These are phyloP conservation scores for Acacia confusa DNA, from an alignment of 306 rosid species.

Conservation along the genomic window DNA sequence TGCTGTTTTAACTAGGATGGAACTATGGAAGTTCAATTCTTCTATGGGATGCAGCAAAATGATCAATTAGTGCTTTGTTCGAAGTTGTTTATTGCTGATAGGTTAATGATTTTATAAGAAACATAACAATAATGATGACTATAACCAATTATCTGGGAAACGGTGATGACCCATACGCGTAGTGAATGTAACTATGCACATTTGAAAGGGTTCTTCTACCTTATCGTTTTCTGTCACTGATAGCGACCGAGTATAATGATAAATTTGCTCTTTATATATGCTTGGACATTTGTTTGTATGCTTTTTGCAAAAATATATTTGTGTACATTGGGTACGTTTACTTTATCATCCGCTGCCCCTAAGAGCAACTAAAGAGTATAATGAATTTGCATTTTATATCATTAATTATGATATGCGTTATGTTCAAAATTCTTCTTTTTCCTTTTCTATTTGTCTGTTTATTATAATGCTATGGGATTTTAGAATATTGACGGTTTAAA, in stretches of 20 bases:
- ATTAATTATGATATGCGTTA: neutral
- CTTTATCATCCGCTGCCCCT: neutral
- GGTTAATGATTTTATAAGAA: neutral
- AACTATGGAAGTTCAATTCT: conserved; percentile 9
- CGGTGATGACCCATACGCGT: neutral
- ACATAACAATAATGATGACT: neutral
- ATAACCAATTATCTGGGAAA: neutral
- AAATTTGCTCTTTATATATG: too few species aligned
- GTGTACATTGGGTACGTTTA: neutral
- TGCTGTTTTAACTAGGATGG: neutral
- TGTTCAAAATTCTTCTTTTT: neutral
- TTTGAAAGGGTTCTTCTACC: neutral
- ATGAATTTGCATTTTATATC: neutral
- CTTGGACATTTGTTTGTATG: neutral
- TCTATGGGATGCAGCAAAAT: neutral
- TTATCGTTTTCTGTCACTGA: neutral
- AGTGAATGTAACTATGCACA: neutral
- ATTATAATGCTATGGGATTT: too few species aligned
- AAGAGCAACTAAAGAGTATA: neutral
- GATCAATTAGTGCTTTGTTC: neutral
- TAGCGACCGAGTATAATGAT: too few species aligned
- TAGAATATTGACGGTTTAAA: too few species aligned
- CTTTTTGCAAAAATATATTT: too few species aligned
- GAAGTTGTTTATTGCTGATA: neutral
- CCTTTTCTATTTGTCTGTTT: too few species aligned